Evolutionary conservation across 768 basidiomycete genomes (phyloP), one percentile per base, ranked within the genome.

Genomic region (Tricholomella constricta): DNA sequence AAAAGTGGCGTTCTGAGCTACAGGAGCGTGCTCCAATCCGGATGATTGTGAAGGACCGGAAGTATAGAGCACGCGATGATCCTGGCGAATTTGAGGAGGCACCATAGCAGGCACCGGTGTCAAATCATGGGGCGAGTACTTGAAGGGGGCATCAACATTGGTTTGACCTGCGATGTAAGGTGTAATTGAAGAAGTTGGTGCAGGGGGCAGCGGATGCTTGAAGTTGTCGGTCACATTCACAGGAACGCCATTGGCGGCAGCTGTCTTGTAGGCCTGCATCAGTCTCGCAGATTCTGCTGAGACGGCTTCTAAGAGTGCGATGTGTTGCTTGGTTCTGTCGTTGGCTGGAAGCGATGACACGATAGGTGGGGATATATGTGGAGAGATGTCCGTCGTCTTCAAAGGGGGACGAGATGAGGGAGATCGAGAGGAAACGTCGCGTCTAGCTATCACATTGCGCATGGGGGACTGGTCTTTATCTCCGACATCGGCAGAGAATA

Each of bases 261-360:
- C 50, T 48, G 45, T 50, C 34, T 36, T 54, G 38, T 58, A 58
- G 52, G 70, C 65, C 52, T 63, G 81, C 76, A 22, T 77, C 76
- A 85, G 78, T 54, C 79, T 77, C 6, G 84, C 85, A 4, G 89
- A 88, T 65, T 91, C 88, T 60, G 85, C 82, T 0, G 84, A 87
- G 31, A 90, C 83, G 12, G 81, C 74, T 64, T 91, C 88, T 10
- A 89, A 72, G 54, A 91, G 72, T 2, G 88, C 88, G 22, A 87
- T 74, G 58, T 85, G 89, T 65, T 83, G 89, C 66, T 83, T 83
- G 67, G 89, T 66, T 51, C 78, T 81, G 64, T 84, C 87, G 12
- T 83, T 80, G 27, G 84, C 83, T 4, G 78, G 78, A 20, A 83
- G 82, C 4, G 79, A 71, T 7, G 83, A 79, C 9, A 82, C 70